Evolutionary conservation across 805 yeast species (phyloP).

Genomic region (Candida endomychidarum): DNA sequence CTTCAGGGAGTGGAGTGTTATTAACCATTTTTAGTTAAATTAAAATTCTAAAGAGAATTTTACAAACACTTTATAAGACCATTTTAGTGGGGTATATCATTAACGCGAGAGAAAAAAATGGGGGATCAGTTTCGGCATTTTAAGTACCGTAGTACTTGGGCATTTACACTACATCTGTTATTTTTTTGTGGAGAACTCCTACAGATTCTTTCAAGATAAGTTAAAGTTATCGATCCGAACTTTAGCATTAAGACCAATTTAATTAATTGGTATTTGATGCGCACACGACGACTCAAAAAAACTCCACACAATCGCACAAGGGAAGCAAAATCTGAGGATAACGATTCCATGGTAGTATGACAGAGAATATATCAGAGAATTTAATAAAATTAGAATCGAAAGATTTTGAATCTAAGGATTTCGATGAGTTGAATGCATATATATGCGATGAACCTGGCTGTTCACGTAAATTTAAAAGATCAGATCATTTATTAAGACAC

Average conservation of each 20-base stretch:
- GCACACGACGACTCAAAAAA: too few species aligned
- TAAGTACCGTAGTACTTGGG: background rate
- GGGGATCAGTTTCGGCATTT: slow-evolving; percentile 4
- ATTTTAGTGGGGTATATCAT: slow-evolving; percentile 7
- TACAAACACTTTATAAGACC: slow-evolving; percentile 1
- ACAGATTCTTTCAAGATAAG: too few species aligned
- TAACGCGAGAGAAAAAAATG: slow-evolving; percentile 3
- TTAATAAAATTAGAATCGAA: background rate
- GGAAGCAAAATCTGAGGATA: too few species aligned
- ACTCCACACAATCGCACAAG: too few species aligned
- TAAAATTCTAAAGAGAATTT: background rate
- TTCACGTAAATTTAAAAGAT: slow-evolving; percentile 51
- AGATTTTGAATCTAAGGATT: slow-evolving; percentile 2
- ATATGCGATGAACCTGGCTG: slow-evolving; percentile 49
- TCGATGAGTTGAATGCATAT: slow-evolving; percentile 1
- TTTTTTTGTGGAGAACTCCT: background rate
- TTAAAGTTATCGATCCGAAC: too few species aligned
- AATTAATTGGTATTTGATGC: too few species aligned
- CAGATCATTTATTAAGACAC: slow-evolving; percentile 62
- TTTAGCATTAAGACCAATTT: too few species aligned
- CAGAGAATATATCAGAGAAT: background rate
- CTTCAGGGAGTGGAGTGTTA: slow-evolving; percentile 14
- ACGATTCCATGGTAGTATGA: background rate
- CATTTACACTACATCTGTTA: background rate
- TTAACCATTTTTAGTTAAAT: background rate